These are phyloP conservation scores for Pseudonectria foliicola DNA, from an alignment of 2,329 filamentous ascomycete genomes.

Conservation along the genomic window DNA sequence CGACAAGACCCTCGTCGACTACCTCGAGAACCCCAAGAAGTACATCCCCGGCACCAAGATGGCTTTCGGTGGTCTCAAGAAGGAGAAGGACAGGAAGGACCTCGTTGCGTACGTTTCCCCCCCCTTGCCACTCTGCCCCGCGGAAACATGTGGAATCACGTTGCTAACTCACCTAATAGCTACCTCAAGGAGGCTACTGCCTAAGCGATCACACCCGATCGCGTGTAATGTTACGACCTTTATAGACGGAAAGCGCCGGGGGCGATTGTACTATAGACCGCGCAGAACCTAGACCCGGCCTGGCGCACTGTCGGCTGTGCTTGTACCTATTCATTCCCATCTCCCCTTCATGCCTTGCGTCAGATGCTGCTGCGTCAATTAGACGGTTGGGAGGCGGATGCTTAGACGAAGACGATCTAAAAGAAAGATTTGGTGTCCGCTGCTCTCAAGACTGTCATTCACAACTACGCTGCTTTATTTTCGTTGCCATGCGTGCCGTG, in stretches of 20 bases:
- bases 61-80: constrained; percentile 99
- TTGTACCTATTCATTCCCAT: constrained; percentile 26
- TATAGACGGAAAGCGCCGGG: constrained; percentile 28
- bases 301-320: constrained; percentile 22
- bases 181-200: constrained; percentile 64
- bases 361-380: background rate
- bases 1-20: constrained; percentile 81
- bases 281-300: constrained; percentile 24
- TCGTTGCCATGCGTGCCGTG: too few relatives aligned
- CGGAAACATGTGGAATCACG: background rate
- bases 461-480: too few relatives aligned
- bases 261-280: constrained; percentile 35
- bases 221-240: constrained; percentile 29
- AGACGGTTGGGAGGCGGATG: too few relatives aligned
- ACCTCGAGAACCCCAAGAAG: constrained; percentile 99
- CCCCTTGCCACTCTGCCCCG: background rate
- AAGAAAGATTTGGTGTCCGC: background rate
- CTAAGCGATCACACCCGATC: constrained; percentile 41
- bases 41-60: constrained; percentile 99
- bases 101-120: constrained; percentile 91
- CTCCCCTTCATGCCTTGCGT: constrained; percentile 26
- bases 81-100: constrained; percentile 98
- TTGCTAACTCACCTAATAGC: constrained; percentile 32
- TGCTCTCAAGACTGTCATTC: too few relatives aligned
- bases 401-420: too few relatives aligned